Percentiles rank a stretch among this genome's conserved stretches.
phyloP scores from a whole-genome alignment of 495 filamentous ascomycete genomes.

The Penicillium turbatum region DNA sequence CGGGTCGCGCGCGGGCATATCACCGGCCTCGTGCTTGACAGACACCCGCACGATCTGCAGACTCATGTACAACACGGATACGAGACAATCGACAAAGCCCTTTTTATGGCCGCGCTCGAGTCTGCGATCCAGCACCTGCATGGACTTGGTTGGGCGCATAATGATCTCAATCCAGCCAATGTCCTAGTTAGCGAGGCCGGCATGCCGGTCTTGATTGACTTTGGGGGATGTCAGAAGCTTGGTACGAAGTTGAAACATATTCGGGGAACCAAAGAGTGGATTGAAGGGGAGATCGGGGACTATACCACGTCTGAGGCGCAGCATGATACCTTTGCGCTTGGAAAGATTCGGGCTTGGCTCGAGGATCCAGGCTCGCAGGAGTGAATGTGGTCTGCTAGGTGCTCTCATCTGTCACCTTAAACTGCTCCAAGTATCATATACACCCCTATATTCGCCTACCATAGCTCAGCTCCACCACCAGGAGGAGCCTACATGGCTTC shows the following conservation, averaged over 20 bases:
- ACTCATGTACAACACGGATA: constrained; percentile 7
- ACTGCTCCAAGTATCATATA: no score
- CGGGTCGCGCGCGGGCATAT: constrained; percentile 28
- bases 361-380: not conserved
- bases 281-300: constrained; percentile 23
- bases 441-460: no score
- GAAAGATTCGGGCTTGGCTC: constrained; percentile 24
- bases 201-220: constrained; percentile 34
- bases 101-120: constrained; percentile 29
- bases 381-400: no score
- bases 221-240: constrained; percentile 24
- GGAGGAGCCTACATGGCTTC: no score
- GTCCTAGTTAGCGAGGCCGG: constrained; percentile 28
- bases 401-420: no score
- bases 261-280: constrained; percentile 31
- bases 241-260: constrained; percentile 19
- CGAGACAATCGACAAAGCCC: constrained; percentile 11
- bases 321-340: constrained; percentile 29
- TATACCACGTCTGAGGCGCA: constrained; percentile 27
- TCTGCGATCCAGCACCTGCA: constrained; percentile 33
- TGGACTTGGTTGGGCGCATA: constrained; percentile 35
- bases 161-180: constrained; percentile 37
- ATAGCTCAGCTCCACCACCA: no score
- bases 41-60: constrained; percentile 18
- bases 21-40: constrained; percentile 30